Base-by-base conservation (phyloP, 2,329 filamentous ascomycete genomes). In the Coniochaeta ligniaria region DNA sequence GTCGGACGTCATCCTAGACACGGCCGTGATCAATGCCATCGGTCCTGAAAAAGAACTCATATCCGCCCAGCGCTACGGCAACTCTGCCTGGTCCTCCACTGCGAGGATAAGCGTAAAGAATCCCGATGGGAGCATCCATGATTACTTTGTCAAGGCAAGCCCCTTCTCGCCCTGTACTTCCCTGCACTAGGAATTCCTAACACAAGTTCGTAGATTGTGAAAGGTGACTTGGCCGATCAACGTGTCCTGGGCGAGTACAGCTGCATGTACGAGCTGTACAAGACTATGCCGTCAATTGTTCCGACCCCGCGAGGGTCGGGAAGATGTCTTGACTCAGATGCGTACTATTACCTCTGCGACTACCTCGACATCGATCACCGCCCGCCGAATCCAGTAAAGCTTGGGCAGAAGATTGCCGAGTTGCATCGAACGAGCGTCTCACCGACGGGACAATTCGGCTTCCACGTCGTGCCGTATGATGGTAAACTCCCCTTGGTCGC, bases 391-490 rank as follows among this genome's bases (percentile, higher is more conserved):
- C 60, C 66, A 0, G 58, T 41, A 11, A 59, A 62, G 17, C 58
- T 66, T 0, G 63, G 60, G 33, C 35, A 11, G 8, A 60, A 50
- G 1, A 31, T 67, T 17, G 66, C 63, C 6, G n/a, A 35, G 5
- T 33, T 64, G 36, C 66, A 68, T 41, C 54, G 59, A 17, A 61
- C 33, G 0, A 66, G 61, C 28, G 17, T 26, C 5, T 66, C 63
- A 1, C 65, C 65, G 0, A 73, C 66, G 14, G 72, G 72, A 1
- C 69, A 71, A 60, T 76, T 76, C 59, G 75, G 74, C 2, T 77
- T 74, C 59, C 70, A 70, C 22, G 61, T 71, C 26, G 65, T 66
- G 3, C 76, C 72, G 1, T 74, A 65, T 20, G 67, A 69, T 20
- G 74, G 74, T 1, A 64, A 63, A 8, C 63, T 65, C 1, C 60